phyloP scores from a whole-genome alignment of 1,284 basidiomycete species.

The Cutaneotrichosporon sp. region DNA sequence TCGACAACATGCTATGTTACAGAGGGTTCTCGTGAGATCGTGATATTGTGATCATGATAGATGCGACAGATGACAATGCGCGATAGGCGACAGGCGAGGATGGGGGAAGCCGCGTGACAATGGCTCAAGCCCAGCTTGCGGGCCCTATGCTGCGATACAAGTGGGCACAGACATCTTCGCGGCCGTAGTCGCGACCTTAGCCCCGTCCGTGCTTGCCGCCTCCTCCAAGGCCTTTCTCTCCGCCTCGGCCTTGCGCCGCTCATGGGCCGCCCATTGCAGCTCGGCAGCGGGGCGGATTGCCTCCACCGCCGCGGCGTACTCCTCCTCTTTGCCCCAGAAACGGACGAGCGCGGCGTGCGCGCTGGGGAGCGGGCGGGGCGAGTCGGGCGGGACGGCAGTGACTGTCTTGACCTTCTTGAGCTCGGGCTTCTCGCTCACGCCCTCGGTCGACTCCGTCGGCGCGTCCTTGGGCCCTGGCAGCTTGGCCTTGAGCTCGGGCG shows the following conservation, averaged over 20 bases:
- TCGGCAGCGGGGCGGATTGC: not conserved
- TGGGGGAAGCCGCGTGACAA: not conserved
- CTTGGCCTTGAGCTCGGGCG: not conserved
- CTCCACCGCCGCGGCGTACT: constrained; percentile 16
- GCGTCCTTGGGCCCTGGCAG: not conserved
- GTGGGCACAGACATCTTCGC: no score
- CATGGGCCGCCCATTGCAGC: not conserved
- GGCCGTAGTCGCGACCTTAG: no score
- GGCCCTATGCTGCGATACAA: not conserved
- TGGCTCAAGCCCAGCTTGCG: no score
- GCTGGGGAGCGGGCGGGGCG: constrained; percentile 20
- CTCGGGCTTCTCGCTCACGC: not conserved
- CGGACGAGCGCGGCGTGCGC: constrained; percentile 21
- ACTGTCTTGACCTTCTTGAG: not conserved
- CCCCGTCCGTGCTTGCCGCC: not conserved
- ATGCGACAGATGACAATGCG: not conserved
- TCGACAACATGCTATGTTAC: no score
- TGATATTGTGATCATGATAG: not conserved
- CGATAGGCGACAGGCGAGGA: not conserved
- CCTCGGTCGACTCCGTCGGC: not conserved
- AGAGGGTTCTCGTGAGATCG: not conserved
- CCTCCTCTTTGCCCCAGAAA: constrained; percentile 29
- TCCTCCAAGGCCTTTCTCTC: not conserved
- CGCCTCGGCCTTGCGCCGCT: not conserved
- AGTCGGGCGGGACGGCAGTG: constrained; percentile 21